Conservation (phyloP, 441 rosid species). For the Populus trichocarpa region DNA sequence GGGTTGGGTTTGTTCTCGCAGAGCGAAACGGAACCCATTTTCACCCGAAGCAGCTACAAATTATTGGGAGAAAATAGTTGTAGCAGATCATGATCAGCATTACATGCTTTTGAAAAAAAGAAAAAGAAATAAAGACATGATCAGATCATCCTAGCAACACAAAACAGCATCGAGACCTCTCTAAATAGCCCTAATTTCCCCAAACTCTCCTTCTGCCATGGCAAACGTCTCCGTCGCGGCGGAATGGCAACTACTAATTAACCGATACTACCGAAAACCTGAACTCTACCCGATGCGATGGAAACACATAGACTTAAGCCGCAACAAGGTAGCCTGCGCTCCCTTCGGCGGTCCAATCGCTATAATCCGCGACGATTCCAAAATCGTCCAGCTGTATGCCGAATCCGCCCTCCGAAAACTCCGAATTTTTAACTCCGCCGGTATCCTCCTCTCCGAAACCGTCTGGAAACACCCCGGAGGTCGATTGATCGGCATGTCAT, state of each 20-base stretch:
- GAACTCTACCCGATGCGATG: conserved; percentile 87
- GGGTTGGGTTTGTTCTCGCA: neutral
- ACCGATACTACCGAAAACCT: conserved; percentile 86
- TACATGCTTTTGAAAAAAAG: neutral
- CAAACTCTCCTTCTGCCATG: conserved; percentile 31
- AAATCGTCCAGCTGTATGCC: conserved; percentile 94
- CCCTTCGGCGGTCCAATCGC: conserved; percentile 95
- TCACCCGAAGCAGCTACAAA: neutral
- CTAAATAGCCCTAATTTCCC: neutral
- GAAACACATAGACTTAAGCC: conserved; percentile 83
- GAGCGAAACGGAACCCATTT: neutral
- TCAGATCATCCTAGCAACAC: neutral
- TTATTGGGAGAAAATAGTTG: neutral
- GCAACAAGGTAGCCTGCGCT: conserved; percentile 93
- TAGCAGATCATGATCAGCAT: neutral
- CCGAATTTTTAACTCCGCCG: conserved; percentile 88
- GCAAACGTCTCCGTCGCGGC: conserved; percentile 97
- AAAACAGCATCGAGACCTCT: neutral
- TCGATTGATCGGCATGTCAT: conserved; percentile 86
- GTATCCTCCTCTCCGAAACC: conserved; percentile 71
- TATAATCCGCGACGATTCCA: conserved; percentile 93
- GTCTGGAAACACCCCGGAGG: conserved; percentile 97
- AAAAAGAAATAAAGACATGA: neutral
- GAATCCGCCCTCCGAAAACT: conserved; percentile 96
- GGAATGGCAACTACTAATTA: conserved; percentile 95